Evolutionary conservation across 2,329 filamentous ascomycete genomes (phyloP), one percentile per base, ranked within the genome.

Genomic region (Alternaria conjuncta): DNA sequence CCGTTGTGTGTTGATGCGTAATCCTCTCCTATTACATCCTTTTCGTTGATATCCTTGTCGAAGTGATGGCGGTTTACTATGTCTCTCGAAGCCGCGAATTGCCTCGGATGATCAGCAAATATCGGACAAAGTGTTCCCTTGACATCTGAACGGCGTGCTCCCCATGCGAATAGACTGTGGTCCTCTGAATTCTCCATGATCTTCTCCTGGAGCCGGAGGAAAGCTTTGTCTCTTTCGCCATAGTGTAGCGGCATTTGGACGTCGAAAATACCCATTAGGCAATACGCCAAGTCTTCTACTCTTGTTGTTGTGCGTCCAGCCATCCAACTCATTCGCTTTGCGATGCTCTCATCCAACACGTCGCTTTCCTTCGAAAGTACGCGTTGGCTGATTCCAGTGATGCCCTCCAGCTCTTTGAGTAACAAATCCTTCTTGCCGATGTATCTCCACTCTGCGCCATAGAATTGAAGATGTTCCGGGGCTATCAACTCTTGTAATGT

Each of bases 191-290:
- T n/a, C n/a, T n/a, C n/a, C n/a, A 71, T 53, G 12, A 75, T 73
- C 23, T 69, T 66, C 49, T 71, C 63, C 59, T 72, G 68, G 2
- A 75, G 56, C 10, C 71, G 54, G 5, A 28, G n/a, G 41, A 75
- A 75, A 8, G 72, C 70, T 10, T 68, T 68, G 1, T 70, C 13
- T 2, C 75, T 72, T 61, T 76, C 77, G 8, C 76, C 75, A 54
- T 79, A 79, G 2, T 74, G 25, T 11, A 71, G 59, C 6, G 70
- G 60, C 68, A 79, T 75, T 36, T 72, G 66, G 13, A 79, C 60
- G 7, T 45, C 55, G 13, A 57, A 57, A 6, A 57, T 57, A 3
- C 55, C 55, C 20, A 57, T 15, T 1, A 57, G 28, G 9, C 20
- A 57, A 13, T 49, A 57, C 2, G 44, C 44, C 44, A 57, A 18